phyloP scores from a whole-genome alignment of 1,284 basidiomycete species.

The Fistulinella cinereoalba region DNA sequence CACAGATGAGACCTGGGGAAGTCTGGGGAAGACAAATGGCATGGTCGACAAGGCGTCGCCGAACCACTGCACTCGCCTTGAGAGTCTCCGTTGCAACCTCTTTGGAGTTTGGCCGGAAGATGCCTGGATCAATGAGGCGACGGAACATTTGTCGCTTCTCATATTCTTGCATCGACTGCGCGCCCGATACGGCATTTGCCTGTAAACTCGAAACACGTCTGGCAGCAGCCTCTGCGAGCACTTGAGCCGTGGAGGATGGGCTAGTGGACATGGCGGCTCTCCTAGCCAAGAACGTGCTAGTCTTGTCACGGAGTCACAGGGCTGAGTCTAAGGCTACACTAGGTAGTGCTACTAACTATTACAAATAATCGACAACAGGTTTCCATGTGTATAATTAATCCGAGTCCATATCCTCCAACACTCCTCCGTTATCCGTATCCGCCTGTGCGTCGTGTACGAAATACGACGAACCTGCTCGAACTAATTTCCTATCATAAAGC shows the following conservation, averaged over 20 bases:
- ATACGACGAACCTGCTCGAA: constrained; percentile 18
- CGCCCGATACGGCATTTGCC: constrained; percentile 32
- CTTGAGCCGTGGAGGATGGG: constrained; percentile 15
- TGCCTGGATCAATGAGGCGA: constrained; percentile 73
- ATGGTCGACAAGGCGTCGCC: not conserved
- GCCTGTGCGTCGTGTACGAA: constrained; percentile 4
- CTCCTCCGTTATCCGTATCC: constrained; percentile 21
- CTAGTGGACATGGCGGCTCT: constrained; percentile 14
- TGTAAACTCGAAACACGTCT: constrained; percentile 35
- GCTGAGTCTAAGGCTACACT: constrained; percentile 13
- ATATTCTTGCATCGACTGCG: constrained; percentile 52
- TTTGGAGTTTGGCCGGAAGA: constrained; percentile 65
- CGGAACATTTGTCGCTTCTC: constrained; percentile 68
- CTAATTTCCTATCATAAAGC: constrained; percentile 25
- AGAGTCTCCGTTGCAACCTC: constrained; percentile 57
- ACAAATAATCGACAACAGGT: not conserved
- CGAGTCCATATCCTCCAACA: constrained; percentile 22
- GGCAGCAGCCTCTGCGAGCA: constrained; percentile 46
- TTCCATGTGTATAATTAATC: too few species aligned
- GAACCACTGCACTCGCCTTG: constrained; percentile 43
- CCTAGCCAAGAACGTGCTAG: not conserved
- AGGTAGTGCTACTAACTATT: not conserved
- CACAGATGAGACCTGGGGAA: not conserved
- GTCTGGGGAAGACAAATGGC: not conserved
- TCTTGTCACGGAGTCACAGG: not conserved